Evolutionary conservation across 2,329 filamentous ascomycete species (phyloP), one percentile per base, ranked within the genome.

Genomic region (Cladobotryum mycophilum): DNA sequence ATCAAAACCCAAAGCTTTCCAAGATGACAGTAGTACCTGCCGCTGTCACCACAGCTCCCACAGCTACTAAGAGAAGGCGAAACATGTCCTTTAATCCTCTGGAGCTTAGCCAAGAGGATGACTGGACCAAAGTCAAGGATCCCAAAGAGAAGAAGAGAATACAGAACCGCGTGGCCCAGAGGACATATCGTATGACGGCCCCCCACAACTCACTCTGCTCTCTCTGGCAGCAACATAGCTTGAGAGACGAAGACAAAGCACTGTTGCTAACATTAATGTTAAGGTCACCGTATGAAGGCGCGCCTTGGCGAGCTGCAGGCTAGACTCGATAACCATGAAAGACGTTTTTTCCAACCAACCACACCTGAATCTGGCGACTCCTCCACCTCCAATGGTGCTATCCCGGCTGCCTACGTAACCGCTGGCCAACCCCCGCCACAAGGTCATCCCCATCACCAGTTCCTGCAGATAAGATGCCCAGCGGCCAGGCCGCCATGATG

Each of bases 271-370:
- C 38, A 1, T 14, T 35, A 14, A 30, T 12, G n/a, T 18, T 4
- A 30, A 65, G 63, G 63, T 36, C 59, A 66, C 41, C 62, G 63
- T 14, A 64, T 66, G 62, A 66, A 66, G 51, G 61, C 58, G 18
- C 56, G 60, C 15, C 58, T 66, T 35, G 61, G 60, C 20, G 60
- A 65, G 41, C 58, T 66, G 5, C 61, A 66, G 38, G 62, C 62
- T 11, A 55, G 59, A 41, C 56, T 66, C 15, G 61, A 65, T 38
- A 59, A 53, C 44, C 61, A 63, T 47, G 62, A 66, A 47, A 53
- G 52, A 8, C 52, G 50, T 8, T 48, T 55, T 2, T 20, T 18
- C 7, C 53, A 59, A 33, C 47, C 54, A 36, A 20, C 44, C 11
- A 36, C 44, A 7, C 15, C 36, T 11, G 37, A 53, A 1, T 45